These are phyloP conservation scores for Aspergillus ellipticus DNA, from an alignment of 495 filamentous ascomycete genomes.

Conservation along the genomic window DNA sequence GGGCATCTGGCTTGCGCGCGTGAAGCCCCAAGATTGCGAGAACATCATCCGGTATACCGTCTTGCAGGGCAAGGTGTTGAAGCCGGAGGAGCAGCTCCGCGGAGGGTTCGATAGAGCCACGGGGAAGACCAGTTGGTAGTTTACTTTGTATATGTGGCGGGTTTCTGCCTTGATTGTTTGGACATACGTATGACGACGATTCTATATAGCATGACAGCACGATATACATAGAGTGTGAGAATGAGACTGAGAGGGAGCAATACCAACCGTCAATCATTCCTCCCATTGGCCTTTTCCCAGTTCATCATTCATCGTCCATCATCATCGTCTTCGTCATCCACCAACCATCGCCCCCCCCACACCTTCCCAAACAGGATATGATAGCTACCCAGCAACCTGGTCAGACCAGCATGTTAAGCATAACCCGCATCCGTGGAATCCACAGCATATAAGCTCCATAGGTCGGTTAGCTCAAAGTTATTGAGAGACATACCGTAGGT, in stretches of 20 bases:
- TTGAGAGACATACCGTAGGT: too few species aligned
- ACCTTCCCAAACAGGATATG: background rate
- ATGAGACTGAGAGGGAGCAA: too few species aligned
- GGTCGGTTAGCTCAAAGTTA: too few species aligned
- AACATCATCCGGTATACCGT: constrained; percentile 88
- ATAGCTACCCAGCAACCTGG: too few species aligned
- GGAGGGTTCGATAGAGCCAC: constrained; percentile 85
- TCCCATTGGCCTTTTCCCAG: too few species aligned
- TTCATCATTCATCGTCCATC: too few species aligned
- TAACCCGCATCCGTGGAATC: background rate
- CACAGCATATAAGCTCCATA: background rate
- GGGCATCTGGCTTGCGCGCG: constrained; percentile 91
- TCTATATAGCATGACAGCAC: background rate
- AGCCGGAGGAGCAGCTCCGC: constrained; percentile 75
- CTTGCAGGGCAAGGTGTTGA: constrained; percentile 88
- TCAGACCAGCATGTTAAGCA: too few species aligned
- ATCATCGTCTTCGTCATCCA: background rate
- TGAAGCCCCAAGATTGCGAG: constrained; percentile 90
- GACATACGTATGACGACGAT: too few species aligned
- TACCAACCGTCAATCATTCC: too few species aligned
- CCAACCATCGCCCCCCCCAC: background rate
- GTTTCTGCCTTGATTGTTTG: background rate
- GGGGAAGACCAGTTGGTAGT: constrained; percentile 82
- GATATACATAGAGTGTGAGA: too few species aligned
- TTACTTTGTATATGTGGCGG: background rate